phyloP scores from a whole-genome alignment of 2,329 filamentous ascomycete species.

The Fusarium oligoseptatum region DNA sequence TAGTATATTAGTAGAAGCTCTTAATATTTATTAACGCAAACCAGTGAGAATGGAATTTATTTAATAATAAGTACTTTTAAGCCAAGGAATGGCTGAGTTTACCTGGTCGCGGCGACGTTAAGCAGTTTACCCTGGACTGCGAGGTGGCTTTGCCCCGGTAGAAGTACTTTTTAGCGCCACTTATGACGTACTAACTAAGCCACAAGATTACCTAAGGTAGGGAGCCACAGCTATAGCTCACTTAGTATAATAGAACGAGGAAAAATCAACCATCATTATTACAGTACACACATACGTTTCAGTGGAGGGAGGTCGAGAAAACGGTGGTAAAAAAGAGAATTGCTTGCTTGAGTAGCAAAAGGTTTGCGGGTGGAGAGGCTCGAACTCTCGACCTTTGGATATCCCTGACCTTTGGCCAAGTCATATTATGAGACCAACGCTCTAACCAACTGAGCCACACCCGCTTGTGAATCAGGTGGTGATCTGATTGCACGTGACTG shows the following conservation, averaged over 20 bases:
- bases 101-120: background rate
- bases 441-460: slow-evolving; percentile 29
- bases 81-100: background rate
- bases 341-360: background rate
- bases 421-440: slow-evolving; percentile 37
- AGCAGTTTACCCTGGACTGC: background rate
- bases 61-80: background rate
- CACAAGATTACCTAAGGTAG: no score
- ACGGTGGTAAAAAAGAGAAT: no score
- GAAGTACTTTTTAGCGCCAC: no score
- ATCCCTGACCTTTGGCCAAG: slow-evolving; percentile 14
- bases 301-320: no score
- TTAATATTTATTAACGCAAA: background rate
- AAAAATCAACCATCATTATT: no score
- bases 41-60: background rate
- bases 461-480: slow-evolving; percentile 4
- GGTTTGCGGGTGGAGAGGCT: slow-evolving; percentile 34
- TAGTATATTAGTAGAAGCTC: background rate
- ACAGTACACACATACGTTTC: no score
- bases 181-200: no score
- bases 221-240: no score
- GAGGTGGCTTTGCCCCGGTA: no score
- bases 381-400: slow-evolving; percentile 42
- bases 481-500: background rate
- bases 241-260: no score